Conservation (phyloP, 495 filamentous ascomycete species). For the Penicillium desertorum region DNA sequence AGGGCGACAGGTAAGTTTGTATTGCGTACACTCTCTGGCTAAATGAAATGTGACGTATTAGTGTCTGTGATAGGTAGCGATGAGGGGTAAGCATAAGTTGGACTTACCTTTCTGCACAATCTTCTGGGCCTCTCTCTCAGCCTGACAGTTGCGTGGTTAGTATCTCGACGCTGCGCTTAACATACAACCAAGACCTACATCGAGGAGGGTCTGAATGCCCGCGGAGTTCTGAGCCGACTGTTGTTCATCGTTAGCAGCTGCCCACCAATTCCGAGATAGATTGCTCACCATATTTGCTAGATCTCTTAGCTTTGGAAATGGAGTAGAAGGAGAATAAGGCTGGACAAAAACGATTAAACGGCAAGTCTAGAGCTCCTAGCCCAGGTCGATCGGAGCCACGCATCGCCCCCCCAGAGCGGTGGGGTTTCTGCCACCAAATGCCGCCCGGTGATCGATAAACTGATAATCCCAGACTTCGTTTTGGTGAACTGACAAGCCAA, state of each 20-base stretch:
- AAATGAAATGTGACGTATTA: slow-evolving; percentile 34
- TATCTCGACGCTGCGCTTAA: neutral
- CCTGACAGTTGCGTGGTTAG: slow-evolving; percentile 54
- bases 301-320: slow-evolving; percentile 18
- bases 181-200: slow-evolving; percentile 62
- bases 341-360: slow-evolving; percentile 21
- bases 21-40: slow-evolving; percentile 71
- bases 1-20: slow-evolving; percentile 13
- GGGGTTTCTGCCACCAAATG: slow-evolving; percentile 33
- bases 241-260: slow-evolving; percentile 44
- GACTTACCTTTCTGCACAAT: slow-evolving; percentile 91
- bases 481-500: slow-evolving; percentile 8
- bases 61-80: slow-evolving; percentile 15
- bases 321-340: slow-evolving; percentile 11
- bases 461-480: slow-evolving; percentile 28
- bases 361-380: slow-evolving; percentile 38
- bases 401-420: slow-evolving; percentile 42
- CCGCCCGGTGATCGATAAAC: slow-evolving; percentile 36
- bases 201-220: slow-evolving; percentile 97
- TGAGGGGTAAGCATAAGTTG: neutral
- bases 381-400: slow-evolving; percentile 37
- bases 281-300: slow-evolving; percentile 41
- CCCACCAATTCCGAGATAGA: neutral
- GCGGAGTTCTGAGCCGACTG: slow-evolving; percentile 98
- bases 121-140: slow-evolving; percentile 97